Conservation (phyloP, 2,329 filamentous ascomycete genomes). For the Fusarium algeriense region DNA sequence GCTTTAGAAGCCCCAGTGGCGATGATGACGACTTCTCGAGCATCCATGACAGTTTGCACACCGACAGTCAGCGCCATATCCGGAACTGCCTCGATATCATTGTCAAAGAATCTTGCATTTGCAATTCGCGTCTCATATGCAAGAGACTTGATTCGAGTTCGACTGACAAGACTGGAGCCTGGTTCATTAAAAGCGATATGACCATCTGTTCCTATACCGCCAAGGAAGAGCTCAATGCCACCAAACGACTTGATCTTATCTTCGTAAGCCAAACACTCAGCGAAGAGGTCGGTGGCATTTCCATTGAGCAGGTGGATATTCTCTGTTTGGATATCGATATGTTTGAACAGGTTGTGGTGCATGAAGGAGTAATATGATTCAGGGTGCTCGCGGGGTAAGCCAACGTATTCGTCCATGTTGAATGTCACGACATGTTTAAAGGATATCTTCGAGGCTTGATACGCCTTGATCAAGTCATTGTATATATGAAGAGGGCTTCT, state of each 20-base stretch:
- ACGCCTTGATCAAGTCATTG: neutral
- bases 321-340: slow-evolving; percentile 6
- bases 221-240: slow-evolving; percentile 7
- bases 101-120: slow-evolving; percentile 10
- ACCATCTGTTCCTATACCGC: slow-evolving; percentile 10
- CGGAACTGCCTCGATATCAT: slow-evolving; percentile 3
- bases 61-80: slow-evolving; percentile 20
- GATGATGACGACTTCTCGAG: slow-evolving; percentile 22
- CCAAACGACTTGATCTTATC: slow-evolving; percentile 16
- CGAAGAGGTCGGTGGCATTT: neutral
- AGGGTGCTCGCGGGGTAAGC: slow-evolving; percentile 6
- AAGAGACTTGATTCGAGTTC: slow-evolving; percentile 16
- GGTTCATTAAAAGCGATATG: slow-evolving; percentile 18
- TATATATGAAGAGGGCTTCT: slow-evolving; percentile 15
- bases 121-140: slow-evolving; percentile 15
- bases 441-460: slow-evolving; percentile 7
- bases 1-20: neutral
- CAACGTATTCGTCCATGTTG: slow-evolving; percentile 22
- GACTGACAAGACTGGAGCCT: slow-evolving; percentile 8
- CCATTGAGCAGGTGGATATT: slow-evolving; percentile 7
- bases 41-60: slow-evolving; percentile 18
- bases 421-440: slow-evolving; percentile 19
- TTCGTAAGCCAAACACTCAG: neutral
- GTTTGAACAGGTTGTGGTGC: slow-evolving; percentile 12
- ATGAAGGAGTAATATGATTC: slow-evolving; percentile 16